Conservation (phyloP, 805 yeast genomes). For the Ogataea pini region DNA sequence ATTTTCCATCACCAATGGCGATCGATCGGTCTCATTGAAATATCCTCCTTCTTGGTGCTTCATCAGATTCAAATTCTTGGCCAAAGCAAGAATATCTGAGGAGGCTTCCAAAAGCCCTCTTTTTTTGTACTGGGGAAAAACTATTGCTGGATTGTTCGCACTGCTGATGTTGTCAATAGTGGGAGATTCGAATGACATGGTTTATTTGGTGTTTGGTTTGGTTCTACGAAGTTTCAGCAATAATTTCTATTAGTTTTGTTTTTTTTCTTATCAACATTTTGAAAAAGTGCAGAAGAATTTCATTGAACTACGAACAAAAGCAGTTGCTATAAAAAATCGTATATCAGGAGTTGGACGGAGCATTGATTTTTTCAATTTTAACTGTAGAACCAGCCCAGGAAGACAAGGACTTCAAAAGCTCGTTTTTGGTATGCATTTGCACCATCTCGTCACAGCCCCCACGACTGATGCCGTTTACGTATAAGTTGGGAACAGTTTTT, state of each 20-base stretch:
- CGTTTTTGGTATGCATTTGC: constrained; percentile 57
- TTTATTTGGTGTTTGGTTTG: background rate
- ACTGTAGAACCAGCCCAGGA: constrained; percentile 64
- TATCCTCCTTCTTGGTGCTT: constrained; percentile 60
- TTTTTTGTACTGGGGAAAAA: constrained; percentile 25
- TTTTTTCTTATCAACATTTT: background rate
- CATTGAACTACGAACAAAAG: background rate
- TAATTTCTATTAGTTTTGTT: background rate
- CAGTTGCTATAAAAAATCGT: background rate
- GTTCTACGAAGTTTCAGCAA: too few relatives aligned
- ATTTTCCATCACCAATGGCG: constrained; percentile 43
- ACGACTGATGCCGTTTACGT: constrained; percentile 69
- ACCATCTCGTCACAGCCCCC: constrained; percentile 90
- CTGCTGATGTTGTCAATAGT: constrained; percentile 28
- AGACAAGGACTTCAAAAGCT: constrained; percentile 50
- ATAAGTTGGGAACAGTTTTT: constrained; percentile 85
- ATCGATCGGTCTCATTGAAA: constrained; percentile 56
- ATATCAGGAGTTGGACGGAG: constrained; percentile 54
- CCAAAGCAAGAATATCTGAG: constrained; percentile 32
- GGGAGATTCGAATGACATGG: background rate
- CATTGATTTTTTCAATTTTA: constrained; percentile 49
- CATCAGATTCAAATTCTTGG: constrained; percentile 37
- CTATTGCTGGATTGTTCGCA: constrained; percentile 18
- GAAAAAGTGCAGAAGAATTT: background rate
- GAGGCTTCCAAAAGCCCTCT: constrained; percentile 22